Conservation (phyloP, 768 basidiomycete species). For the Macrolepiota fuliginosa region DNA sequence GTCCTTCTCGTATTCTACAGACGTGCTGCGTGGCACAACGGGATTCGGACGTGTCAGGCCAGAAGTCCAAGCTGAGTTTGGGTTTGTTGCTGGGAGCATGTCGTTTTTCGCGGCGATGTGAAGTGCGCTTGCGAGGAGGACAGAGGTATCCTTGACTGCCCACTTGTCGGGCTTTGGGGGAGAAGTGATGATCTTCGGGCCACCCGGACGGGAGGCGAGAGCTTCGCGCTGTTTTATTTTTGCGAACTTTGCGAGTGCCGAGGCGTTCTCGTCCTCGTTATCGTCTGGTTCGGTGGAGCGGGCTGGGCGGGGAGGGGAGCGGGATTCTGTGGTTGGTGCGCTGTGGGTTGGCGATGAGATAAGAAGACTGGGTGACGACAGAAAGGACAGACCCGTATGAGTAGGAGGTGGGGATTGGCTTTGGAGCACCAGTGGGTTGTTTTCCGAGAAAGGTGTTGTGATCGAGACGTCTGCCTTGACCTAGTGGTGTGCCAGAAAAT, state of each 20-base stretch:
- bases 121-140: conserved; percentile 84
- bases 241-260: conserved; percentile 41
- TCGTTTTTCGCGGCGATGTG: conserved; percentile 54
- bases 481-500: conserved; percentile 80
- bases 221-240: conserved; percentile 43
- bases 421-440: conserved; percentile 32
- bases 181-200: conserved; percentile 41
- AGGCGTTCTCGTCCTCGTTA: conserved; percentile 37
- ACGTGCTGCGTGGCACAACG: conserved; percentile 67
- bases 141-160: conserved; percentile 79
- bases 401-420: conserved; percentile 57
- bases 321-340: conserved; percentile 51
- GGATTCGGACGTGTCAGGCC: conserved; percentile 40
- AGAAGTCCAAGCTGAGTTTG: conserved; percentile 69
- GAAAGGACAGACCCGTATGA: conserved; percentile 58
- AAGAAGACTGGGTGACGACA: conserved; percentile 19
- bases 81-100: conserved; percentile 35
- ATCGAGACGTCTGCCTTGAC: conserved; percentile 86
- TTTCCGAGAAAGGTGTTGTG: conserved; percentile 76
- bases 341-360: conserved; percentile 31
- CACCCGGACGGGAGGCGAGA: conserved; percentile 28
- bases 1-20: conserved; percentile 76
- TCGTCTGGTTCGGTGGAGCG: conserved; percentile 24
- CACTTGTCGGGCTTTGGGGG: conserved; percentile 67
- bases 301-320: conserved; percentile 56